phyloP scores from a whole-genome alignment of 2,329 filamentous ascomycete species.

The Colletotrichum cereale region DNA sequence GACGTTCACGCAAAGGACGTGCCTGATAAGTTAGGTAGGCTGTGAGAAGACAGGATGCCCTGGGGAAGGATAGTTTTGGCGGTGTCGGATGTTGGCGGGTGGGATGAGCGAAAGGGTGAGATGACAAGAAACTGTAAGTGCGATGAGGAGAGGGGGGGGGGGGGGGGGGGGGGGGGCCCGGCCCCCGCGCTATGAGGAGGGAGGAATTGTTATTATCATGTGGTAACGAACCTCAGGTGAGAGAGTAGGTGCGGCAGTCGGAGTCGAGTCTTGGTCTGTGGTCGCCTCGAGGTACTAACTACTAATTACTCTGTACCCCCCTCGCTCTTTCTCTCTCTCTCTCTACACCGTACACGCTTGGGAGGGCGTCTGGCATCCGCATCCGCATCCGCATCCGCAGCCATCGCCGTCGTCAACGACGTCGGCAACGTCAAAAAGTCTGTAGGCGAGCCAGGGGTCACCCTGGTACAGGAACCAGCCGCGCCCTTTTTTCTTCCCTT shows the following conservation, averaged over 20 bases:
- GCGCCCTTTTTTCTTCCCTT: neutral
- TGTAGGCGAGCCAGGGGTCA: slow-evolving; percentile 6
- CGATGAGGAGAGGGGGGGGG: slow-evolving; percentile 10
- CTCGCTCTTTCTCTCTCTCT: no score
- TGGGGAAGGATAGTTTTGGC: slow-evolving; percentile 28
- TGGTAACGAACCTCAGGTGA: slow-evolving; percentile 34
- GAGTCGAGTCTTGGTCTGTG: slow-evolving; percentile 27
- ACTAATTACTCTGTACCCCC: neutral
- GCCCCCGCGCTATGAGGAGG: no score
- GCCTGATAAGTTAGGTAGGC: slow-evolving; percentile 36
- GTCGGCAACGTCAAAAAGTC: slow-evolving; percentile 12
- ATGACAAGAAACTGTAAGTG: slow-evolving; percentile 40
- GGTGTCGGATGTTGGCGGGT: slow-evolving; percentile 37
- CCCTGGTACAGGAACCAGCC: slow-evolving; percentile 9
- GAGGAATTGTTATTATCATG: slow-evolving; percentile 35
- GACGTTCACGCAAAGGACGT: slow-evolving; percentile 15
- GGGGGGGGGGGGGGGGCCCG: neutral
- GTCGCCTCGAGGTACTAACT: slow-evolving; percentile 23
- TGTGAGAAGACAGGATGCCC: slow-evolving; percentile 1
- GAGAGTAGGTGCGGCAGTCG: slow-evolving; percentile 4
- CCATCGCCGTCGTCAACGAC: slow-evolving; percentile 4
- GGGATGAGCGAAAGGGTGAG: slow-evolving; percentile 37
- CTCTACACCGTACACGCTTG: neutral
- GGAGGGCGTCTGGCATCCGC: slow-evolving; percentile 7
- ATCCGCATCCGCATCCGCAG: slow-evolving; percentile 4